These are phyloP conservation scores for Aspergillus pseudoterreus DNA, from an alignment of 2,329 filamentous ascomycete genomes.

Conservation along the genomic window DNA sequence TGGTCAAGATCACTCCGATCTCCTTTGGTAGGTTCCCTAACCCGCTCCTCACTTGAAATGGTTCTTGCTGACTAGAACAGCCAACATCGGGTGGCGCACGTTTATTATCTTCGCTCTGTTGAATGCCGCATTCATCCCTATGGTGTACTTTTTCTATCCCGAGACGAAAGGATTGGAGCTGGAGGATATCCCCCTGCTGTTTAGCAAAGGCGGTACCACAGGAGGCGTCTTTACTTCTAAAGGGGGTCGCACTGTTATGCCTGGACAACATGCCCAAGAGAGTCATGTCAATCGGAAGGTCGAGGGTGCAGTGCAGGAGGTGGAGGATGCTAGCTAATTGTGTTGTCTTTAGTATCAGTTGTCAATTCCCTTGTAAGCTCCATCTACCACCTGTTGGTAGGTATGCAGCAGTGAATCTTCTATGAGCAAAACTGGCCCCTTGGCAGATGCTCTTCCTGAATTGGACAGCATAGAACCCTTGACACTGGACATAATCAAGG, in stretches of 20 bases:
- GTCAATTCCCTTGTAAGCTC: too few relatives aligned
- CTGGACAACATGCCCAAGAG: constrained; percentile 18
- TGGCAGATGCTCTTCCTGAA: too few relatives aligned
- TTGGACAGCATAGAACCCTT: too few relatives aligned
- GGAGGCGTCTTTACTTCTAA: constrained; percentile 17
- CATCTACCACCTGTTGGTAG: too few relatives aligned
- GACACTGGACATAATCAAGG: too few relatives aligned
- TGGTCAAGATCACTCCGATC: constrained; percentile 27
- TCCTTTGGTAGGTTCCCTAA: constrained; percentile 13
- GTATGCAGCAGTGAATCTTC: too few relatives aligned
- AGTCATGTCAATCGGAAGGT: constrained; percentile 13
- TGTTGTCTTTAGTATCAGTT: too few relatives aligned
- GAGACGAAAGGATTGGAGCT: constrained; percentile 63
- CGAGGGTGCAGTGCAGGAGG: constrained; percentile 12
- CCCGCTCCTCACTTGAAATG: constrained; percentile 5
- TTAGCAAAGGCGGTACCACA: constrained; percentile 14
- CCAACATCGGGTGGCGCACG: constrained; percentile 29
- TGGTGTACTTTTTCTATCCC: constrained; percentile 62
- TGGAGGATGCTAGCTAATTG: constrained; percentile 1
- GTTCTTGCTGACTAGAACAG: constrained; percentile 10
- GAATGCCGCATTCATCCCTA: constrained; percentile 36
- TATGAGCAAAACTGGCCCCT: too few relatives aligned
- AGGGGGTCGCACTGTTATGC: constrained; percentile 17
- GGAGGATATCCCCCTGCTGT: constrained; percentile 52
- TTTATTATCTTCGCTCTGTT: constrained; percentile 28